phyloP scores from a whole-genome alignment of 176 grass and related monocot species.

The Oryza punctata region DNA sequence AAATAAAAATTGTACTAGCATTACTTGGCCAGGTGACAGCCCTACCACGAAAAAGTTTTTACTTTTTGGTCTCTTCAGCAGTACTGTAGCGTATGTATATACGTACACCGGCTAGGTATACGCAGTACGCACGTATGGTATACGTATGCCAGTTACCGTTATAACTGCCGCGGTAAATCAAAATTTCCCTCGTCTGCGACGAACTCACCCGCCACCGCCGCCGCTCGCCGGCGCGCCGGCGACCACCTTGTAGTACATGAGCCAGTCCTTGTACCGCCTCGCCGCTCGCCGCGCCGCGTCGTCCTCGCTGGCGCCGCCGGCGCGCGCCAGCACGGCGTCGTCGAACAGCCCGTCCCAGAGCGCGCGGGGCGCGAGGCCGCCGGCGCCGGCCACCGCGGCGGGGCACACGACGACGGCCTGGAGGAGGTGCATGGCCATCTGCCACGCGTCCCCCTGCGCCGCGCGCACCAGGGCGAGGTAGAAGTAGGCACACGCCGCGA shows the following conservation, averaged over 20 bases:
- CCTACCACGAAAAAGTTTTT: constrained; percentile 36
- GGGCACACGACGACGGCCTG: constrained; percentile 64
- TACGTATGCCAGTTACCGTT: constrained; percentile 25
- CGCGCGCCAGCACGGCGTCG: constrained; percentile 14
- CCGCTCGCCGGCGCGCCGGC: constrained; percentile 40
- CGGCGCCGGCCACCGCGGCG: constrained; percentile 34
- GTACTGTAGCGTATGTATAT: background rate
- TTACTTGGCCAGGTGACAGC: constrained; percentile 18
- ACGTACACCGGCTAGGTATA: background rate
- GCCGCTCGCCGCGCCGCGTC: constrained; percentile 58
- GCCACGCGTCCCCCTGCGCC: constrained; percentile 72
- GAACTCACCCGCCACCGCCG: constrained; percentile 43
- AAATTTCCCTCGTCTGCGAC: background rate
- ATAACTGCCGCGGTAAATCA: constrained; percentile 51
- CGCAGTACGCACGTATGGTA: background rate
- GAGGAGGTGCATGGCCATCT: constrained; percentile 90
- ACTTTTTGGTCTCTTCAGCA: constrained; percentile 7
- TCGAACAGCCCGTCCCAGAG: constrained; percentile 77
- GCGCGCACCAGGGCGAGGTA: constrained; percentile 75
- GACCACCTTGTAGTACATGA: constrained; percentile 96
- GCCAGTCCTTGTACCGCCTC: constrained; percentile 83
- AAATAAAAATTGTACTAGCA: background rate
- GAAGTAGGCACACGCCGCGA: constrained; percentile 88
- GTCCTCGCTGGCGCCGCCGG: constrained; percentile 38
- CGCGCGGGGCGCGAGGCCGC: constrained; percentile 57